These are phyloP conservation scores for Saccharomyces hybrid DNA, from an alignment of 1,139 yeast species.

Conservation along the genomic window DNA sequence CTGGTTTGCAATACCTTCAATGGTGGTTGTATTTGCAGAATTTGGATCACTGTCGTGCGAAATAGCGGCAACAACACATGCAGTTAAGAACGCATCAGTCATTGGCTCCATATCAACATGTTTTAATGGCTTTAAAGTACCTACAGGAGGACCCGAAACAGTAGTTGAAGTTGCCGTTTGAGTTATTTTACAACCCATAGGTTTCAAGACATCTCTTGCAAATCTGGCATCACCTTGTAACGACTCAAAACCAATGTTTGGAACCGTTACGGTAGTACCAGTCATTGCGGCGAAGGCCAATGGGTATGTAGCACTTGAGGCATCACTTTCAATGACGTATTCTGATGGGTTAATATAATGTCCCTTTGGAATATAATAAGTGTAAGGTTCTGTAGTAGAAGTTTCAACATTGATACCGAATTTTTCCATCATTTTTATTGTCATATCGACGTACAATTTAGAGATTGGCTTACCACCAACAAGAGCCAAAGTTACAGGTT, in stretches of 20 bases:
- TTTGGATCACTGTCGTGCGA: conserved; percentile 37
- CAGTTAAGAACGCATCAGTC: conserved; percentile 98
- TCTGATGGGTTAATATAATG: conserved; percentile 70
- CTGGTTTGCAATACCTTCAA: conserved; percentile 95
- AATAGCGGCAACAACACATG: conserved; percentile 91
- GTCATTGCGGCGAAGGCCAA: conserved; percentile 97
- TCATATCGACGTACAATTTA: conserved; percentile 93
- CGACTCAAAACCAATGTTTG: conserved; percentile 87
- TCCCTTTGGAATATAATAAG: conserved; percentile 86
- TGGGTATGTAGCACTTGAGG: conserved; percentile 98
- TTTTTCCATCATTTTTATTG: conserved; percentile 86
- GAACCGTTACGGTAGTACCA: conserved; percentile 86
- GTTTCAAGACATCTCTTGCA: conserved; percentile 83
- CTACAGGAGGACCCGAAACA: conserved; percentile 78
- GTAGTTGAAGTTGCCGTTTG: conserved; percentile 84
- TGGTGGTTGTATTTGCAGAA: conserved; percentile 52
- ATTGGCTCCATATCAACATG: conserved; percentile 96
- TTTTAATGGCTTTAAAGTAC: conserved; percentile 58
- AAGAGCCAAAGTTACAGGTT: conserved; percentile 77
- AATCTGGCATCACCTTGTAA: conserved; percentile 96
- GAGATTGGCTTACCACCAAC: conserved; percentile 98
- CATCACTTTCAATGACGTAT: conserved; percentile 91
- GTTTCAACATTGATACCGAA: conserved; percentile 78
- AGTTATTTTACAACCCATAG: conserved; percentile 89
- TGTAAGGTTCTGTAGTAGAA: conserved; percentile 64